Evolutionary conservation across 495 filamentous ascomycete species (phyloP), one percentile per base, ranked within the genome.

Genomic region (Penicillium macrosclerotiorum): DNA sequence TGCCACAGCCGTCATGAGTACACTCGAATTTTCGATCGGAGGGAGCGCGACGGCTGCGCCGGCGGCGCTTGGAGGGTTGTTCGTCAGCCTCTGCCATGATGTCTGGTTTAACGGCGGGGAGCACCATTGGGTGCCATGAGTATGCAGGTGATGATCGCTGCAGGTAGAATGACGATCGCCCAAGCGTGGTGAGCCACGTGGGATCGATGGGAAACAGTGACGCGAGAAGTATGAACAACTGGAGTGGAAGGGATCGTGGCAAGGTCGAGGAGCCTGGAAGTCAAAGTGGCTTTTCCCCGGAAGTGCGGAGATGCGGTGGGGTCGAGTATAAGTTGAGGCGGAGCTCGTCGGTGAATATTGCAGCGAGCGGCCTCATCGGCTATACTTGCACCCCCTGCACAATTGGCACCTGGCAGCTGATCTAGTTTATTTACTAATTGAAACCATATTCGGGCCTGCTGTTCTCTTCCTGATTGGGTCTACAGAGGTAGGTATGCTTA

Each of bases 11-110:
- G 52, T 90, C 85, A 37, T 88, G 83, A 8, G 86, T 83, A 64
- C 93, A 98, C 54, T 91, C 86, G 52, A 95, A 98, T 60, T 95
- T 96, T 70, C 93, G 95, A 64, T 96, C 92, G 26, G 73, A 50
- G 24, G 86, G 72, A 22, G 86, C 86, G 64, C 94, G 95, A 49
- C 92, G 85, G 29, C 45, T 60, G 42, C 62, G 62, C 43, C 53
- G 52, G 8, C 59, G 59, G 22, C 59, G 57, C 56, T 63, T 63
- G 45, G 53, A 54, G 38, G 56, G 53, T 37, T 60, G 56, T 42
- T 55, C 52, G 18, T 63, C 59, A 14, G 48, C 32, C 32, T 61
- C 49, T 18, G 54, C 45, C 55, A 68, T 62, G 42, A 49, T 39
- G 37, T 49, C 49, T 50, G 41, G 9, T 24, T 52, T 52, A 47